Percentiles rank a stretch among this genome's conserved stretches.
Evolutionary conservation across 176 grass and related monocot species (phyloP).

Genomic region (Musa beccarii): DNA sequence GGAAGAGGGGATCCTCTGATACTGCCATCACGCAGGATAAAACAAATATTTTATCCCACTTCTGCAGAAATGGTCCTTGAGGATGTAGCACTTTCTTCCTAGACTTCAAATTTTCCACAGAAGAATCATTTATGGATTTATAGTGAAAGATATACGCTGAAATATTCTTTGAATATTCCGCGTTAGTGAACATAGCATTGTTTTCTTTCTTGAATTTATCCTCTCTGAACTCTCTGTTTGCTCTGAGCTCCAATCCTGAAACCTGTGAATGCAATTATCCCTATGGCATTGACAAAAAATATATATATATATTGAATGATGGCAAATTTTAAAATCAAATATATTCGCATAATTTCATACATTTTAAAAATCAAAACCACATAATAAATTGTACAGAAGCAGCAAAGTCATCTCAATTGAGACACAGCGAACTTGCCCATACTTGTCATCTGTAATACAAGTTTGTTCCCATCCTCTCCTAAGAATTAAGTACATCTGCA

Average conservation of each 20-base stretch:
- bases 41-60: slow-evolving; percentile 92
- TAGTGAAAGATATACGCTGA: slow-evolving; percentile 39
- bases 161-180: slow-evolving; percentile 39
- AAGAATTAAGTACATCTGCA: too few relatives aligned
- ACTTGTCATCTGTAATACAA: too few relatives aligned
- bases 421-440: too few relatives aligned
- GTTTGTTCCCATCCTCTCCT: too few relatives aligned
- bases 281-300: neutral
- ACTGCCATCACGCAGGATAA: slow-evolving; percentile 68
- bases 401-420: too few relatives aligned
- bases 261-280: slow-evolving; percentile 24
- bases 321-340: too few relatives aligned
- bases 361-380: too few relatives aligned
- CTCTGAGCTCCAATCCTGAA: slow-evolving; percentile 67
- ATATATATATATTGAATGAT: neutral
- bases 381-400: too few relatives aligned
- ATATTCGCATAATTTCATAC: too few relatives aligned
- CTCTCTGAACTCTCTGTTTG: slow-evolving; percentile 48
- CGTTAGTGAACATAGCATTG: slow-evolving; percentile 26
- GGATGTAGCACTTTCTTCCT: slow-evolving; percentile 62
- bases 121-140: slow-evolving; percentile 44
- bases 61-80: slow-evolving; percentile 78
- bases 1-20: slow-evolving; percentile 78
- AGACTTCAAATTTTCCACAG: slow-evolving; percentile 28
- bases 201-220: slow-evolving; percentile 32